Conservation (phyloP, 2,329 filamentous ascomycete genomes). For the Daldinia sp. region DNA sequence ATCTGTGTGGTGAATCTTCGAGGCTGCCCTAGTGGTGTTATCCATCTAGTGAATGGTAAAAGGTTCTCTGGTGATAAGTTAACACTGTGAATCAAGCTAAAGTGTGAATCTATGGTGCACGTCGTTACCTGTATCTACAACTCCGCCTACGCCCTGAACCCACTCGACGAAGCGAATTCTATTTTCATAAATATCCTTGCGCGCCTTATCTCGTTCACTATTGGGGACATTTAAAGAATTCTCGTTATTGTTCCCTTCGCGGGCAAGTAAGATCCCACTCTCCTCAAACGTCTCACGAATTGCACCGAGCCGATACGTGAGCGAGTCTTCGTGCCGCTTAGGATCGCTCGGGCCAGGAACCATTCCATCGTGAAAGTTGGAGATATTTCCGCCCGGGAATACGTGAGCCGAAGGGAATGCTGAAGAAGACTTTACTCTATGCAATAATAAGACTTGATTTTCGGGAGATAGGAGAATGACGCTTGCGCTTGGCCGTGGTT, state of each 20-base stretch:
- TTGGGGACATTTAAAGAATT: slow-evolving; percentile 68
- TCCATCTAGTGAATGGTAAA: slow-evolving; percentile 88
- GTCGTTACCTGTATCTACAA: slow-evolving; percentile 68
- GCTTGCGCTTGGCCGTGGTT: slow-evolving; percentile 59
- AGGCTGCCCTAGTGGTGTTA: slow-evolving; percentile 77
- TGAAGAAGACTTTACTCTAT: slow-evolving; percentile 81
- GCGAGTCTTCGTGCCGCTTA: slow-evolving; percentile 72
- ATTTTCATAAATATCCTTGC: slow-evolving; percentile 73
- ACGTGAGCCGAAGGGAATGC: slow-evolving; percentile 94
- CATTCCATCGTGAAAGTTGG: slow-evolving; percentile 76
- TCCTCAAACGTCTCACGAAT: slow-evolving; percentile 96
- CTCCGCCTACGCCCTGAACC: slow-evolving; percentile 62
- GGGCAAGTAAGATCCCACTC: slow-evolving; percentile 84
- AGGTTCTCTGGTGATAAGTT: slow-evolving; percentile 60
- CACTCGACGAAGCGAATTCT: slow-evolving; percentile 73
- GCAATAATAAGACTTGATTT: slow-evolving; percentile 88
- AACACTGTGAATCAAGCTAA: background rate
- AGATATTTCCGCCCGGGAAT: slow-evolving; percentile 90
- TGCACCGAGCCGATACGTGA: slow-evolving; percentile 80
- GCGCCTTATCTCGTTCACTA: slow-evolving; percentile 68
- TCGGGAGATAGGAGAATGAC: slow-evolving; percentile 84
- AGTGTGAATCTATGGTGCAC: background rate
- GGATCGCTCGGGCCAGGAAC: slow-evolving; percentile 57
- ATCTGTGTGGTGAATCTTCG: slow-evolving; percentile 94
- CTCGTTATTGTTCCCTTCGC: slow-evolving; percentile 50